Evolutionary conservation across 805 yeast genomes (phyloP).

Genomic region (Wickerhamomyces alni): DNA sequence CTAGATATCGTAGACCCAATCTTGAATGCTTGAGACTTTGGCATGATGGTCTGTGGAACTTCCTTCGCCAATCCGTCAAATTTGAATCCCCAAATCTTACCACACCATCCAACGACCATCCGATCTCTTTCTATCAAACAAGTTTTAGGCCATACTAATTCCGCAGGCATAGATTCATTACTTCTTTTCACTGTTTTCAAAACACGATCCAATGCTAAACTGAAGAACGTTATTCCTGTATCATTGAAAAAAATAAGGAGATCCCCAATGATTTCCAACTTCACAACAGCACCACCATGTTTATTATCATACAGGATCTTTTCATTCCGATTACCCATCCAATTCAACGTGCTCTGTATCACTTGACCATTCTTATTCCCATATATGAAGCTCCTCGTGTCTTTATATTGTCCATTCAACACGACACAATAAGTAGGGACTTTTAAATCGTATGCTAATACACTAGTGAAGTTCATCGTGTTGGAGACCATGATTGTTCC

Average conservation of each 20-base stretch:
- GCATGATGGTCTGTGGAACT: slow-evolving; percentile 1
- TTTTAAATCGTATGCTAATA: slow-evolving; percentile 69
- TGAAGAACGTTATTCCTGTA: slow-evolving; percentile 65
- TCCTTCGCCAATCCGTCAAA: slow-evolving; percentile 25
- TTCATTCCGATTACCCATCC: slow-evolving; percentile 84
- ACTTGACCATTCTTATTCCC: slow-evolving; percentile 92
- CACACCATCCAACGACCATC: slow-evolving; percentile 78
- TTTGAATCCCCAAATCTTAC: slow-evolving; percentile 65
- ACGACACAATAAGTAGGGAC: slow-evolving; percentile 88
- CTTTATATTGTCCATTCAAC: slow-evolving; percentile 61
- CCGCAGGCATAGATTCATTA: slow-evolving; percentile 53
- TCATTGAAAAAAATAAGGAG: slow-evolving; percentile 81
- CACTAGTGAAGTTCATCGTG: slow-evolving; percentile 10
- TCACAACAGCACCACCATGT: slow-evolving; percentile 65
- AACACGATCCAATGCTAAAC: slow-evolving; percentile 42
- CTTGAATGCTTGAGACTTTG: slow-evolving; percentile 8
- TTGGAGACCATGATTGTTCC: slow-evolving; percentile 82
- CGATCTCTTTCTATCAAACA: slow-evolving; percentile 59
- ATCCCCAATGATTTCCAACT: slow-evolving; percentile 57
- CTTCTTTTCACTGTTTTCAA: slow-evolving; percentile 55
- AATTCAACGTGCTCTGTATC: slow-evolving; percentile 64
- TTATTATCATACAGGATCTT: slow-evolving; percentile 42
- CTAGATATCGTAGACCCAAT: slow-evolving; percentile 37
- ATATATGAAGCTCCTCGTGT: slow-evolving; percentile 61
- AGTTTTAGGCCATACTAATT: slow-evolving; percentile 77